Conservation (phyloP, 2,329 filamentous ascomycete species). For the Cadophora malorum region DNA sequence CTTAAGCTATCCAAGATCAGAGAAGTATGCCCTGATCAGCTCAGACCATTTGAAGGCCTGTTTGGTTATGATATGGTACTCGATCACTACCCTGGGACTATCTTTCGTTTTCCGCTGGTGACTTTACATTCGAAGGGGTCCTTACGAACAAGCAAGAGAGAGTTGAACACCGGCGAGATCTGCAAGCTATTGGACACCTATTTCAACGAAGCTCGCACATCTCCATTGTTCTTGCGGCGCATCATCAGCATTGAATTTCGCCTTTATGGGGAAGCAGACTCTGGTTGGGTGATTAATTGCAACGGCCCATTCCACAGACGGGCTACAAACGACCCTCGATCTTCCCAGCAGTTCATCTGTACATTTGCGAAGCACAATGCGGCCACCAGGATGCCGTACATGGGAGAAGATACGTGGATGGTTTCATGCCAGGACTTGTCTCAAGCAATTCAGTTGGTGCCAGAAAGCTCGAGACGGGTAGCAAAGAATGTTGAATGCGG, state of each 20-base stretch:
- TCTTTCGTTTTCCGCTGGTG: slow-evolving; percentile 42
- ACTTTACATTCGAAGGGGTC: slow-evolving; percentile 8
- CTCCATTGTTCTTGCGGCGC: slow-evolving; percentile 38
- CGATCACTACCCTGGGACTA: slow-evolving; percentile 39
- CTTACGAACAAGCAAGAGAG: slow-evolving; percentile 24
- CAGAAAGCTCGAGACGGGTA: slow-evolving; percentile 27
- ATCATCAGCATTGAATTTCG: slow-evolving; percentile 36
- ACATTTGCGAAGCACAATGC: slow-evolving; percentile 21
- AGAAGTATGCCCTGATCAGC: slow-evolving; percentile 33
- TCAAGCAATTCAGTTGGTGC: slow-evolving; percentile 24
- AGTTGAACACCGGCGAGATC: slow-evolving; percentile 19
- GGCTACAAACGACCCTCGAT: too few species aligned
- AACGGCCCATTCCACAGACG: too few species aligned
- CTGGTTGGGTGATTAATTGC: slow-evolving; percentile 34
- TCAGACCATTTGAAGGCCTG: slow-evolving; percentile 36
- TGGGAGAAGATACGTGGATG: slow-evolving; percentile 36
- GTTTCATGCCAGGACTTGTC: slow-evolving; percentile 34
- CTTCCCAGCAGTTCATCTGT: slow-evolving; percentile 26
- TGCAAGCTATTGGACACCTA: slow-evolving; percentile 31
- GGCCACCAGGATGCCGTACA: too few species aligned
- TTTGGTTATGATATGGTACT: slow-evolving; percentile 36
- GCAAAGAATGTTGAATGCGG: slow-evolving; percentile 39
- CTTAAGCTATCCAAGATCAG: slow-evolving; percentile 35
- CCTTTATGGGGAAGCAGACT: slow-evolving; percentile 24
- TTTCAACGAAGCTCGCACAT: slow-evolving; percentile 40